Evolutionary conservation across 768 basidiomycete genomes (phyloP).

Genomic region (Dendrothele bispora): DNA sequence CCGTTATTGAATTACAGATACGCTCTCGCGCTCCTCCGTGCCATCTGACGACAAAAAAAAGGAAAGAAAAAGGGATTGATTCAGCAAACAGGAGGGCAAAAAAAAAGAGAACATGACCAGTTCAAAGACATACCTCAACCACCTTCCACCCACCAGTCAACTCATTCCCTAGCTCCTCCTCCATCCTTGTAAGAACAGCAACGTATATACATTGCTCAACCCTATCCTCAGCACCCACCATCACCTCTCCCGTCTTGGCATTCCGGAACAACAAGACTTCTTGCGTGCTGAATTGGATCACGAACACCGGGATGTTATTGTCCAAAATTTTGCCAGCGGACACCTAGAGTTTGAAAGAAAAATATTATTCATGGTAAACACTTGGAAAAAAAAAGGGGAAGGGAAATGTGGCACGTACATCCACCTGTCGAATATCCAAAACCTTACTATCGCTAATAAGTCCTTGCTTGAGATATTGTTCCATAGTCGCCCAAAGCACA

Average conservation of each 20-base stretch:
- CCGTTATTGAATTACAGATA: too few relatives aligned
- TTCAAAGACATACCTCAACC: constrained; percentile 86
- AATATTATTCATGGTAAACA: background rate
- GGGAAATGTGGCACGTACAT: constrained; percentile 53
- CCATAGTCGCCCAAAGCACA: constrained; percentile 98
- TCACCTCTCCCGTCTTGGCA: constrained; percentile 82
- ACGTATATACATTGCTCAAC: constrained; percentile 95
- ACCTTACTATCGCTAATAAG: constrained; percentile 91
- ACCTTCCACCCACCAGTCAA: constrained; percentile 98
- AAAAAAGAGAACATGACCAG: too few relatives aligned
- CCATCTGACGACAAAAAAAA: constrained; percentile 19
- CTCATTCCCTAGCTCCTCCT: constrained; percentile 87
- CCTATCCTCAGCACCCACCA: constrained; percentile 83
- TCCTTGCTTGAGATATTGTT: constrained; percentile 88
- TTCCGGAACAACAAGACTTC: constrained; percentile 92
- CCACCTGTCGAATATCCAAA: constrained; percentile 95
- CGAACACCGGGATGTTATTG: constrained; percentile 85
- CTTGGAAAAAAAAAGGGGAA: background rate
- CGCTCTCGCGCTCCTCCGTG: constrained; percentile 27
- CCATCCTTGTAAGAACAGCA: constrained; percentile 85
- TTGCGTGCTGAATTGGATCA: constrained; percentile 91
- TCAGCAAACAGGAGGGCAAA: constrained; percentile 22
- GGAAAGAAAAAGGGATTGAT: constrained; percentile 14
- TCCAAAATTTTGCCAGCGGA: constrained; percentile 88
- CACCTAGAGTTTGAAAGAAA: constrained; percentile 52